Base-by-base conservation (phyloP, 176 grass and related monocot genomes). In the Triticum urartu region DNA sequence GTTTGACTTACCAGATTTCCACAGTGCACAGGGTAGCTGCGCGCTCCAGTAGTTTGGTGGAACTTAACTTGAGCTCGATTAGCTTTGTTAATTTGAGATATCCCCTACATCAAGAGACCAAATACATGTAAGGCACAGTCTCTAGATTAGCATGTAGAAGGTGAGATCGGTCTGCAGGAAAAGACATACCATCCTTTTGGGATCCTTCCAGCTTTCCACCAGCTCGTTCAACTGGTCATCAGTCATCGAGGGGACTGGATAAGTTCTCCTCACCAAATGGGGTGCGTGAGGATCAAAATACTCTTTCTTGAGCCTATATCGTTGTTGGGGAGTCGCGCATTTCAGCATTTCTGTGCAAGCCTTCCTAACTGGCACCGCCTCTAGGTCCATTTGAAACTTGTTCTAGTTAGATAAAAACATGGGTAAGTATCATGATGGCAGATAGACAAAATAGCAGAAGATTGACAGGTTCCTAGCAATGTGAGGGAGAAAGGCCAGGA, bases 341-440 rank as follows among this genome's bases (percentile, higher is more conserved):
- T 52, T 75, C 42, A 75, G 26, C 42, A 75, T 75, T 17, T 75
- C 0, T 11, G 0, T 14, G 9, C 65, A 82, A 20, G 65, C 65
- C 28, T 71, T 82, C 15, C 24, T 56, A 32, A 56, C 21, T 36
- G 3, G 20, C 1, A 7, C 25, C 56, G 4, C 80, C 0, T 13
- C 10, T 70, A 12, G 36, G 47, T 71, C 9, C 50, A 82, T 71
- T 7, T 82, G 7, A 58, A 82, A 82, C 80, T 71, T 82, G 7
- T 66, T 42, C 45, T 56, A 25, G 2, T 70, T 26, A 82, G 7
- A 35, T 13, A 0, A 61, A 22, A 82, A 22, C 6, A 69, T 24
- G 3, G 13, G 13, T 82, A 68, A 21, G 24, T 28, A 69, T 48
- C 56, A 11, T 18, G 5, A 54, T 18, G 5, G 13, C 1, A 18